Base-by-base conservation (phyloP, 129 eudicot genomes). In the Mikania micrantha region DNA sequence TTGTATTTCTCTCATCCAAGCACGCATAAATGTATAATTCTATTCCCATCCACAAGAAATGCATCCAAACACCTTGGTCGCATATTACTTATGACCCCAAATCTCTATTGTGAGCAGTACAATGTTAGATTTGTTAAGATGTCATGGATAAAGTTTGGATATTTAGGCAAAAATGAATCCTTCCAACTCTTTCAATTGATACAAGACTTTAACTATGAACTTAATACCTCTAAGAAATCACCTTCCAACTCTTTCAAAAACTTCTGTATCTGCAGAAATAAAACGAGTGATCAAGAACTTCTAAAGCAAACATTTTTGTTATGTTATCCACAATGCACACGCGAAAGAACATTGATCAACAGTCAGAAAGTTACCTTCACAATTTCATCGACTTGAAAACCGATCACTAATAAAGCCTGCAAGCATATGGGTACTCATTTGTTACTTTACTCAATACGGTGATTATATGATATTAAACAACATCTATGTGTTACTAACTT, bases 171-270 rank as follows among this genome's bases (percentile, higher is more conserved):
- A 56, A 56, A 56, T 11, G 36, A 36, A 1, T 11, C 20, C 61
- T 56, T 54, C n/a, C n/a, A n/a, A n/a, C n/a, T n/a, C n/a, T n/a
- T 60, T 58, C 35, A 42, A 54, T 32, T 16, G 19, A 62, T 36
- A 5, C 12, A 32, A 47, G 66, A 45, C 36, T 36, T 4, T 52
- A 45, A 40, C 27, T 17, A 48, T 40, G 48, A 17, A 13, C 40
- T 50, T 22, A 15, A 20, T 82, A 91, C 97, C 95, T 88, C 77
- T 64, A 91, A 66, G 71, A 92, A 92, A 81, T 92, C 95, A 47
- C 96, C 96, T 71, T 81, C 96, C 84, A 92, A 17, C 76, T 88
- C 87, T 75, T 88, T 83, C 47, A 88, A 75, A 42, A 92, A 82
- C 73, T 70, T 72, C 32, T 80, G 86, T 75, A 88, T 79, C 98